Evolutionary conservation across 768 basidiomycete genomes (phyloP), one percentile per base, ranked within the genome.

Genomic region (Amanita fuliginea): DNA sequence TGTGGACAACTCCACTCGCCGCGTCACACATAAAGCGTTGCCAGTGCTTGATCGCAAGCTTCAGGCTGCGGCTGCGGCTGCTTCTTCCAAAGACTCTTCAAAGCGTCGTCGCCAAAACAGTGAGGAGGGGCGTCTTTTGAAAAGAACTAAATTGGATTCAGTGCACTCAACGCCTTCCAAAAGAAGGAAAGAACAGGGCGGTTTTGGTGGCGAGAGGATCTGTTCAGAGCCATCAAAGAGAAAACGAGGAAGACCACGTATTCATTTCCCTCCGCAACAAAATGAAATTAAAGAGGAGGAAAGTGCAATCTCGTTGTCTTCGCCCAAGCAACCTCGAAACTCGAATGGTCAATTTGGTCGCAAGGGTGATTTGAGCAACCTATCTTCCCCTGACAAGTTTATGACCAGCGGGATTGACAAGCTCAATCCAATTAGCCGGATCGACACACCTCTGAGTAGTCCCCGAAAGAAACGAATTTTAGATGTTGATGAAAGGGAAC

Each of bases 301-400:
- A 28, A 71, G 64, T 49, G 67, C 72, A 26, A 69, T 73, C 56
- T 70, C 72, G 3, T 61, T 72, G 13, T 70, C 72, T 30, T 68
- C 74, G 36, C 60, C 64, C 10, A 50, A 18, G 9, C 83, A 85
- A 56, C 83, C 83, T 2, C 71, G 83, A 51, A 75, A 78, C 46
- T 64, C 63, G 14, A 83, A 84, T 54, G 83, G 83, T 37, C 71
- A 81, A 14, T 85, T 86, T 54, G 81, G 80, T 13, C 49, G 32
- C 21, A 50, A 32, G 80, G 75, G 66, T 83, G 83, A 60, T 68
- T 65, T 32, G 66, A 64, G 57, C 69, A 64, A 49, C 58, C 37
- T n/a, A 16, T n/a, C 39, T 2, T 30, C 39, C 21, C 46, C 37
- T 9, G 14, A 36, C 34, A 39, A 47, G 44, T 16, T 36, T 7